phyloP scores from a whole-genome alignment of 2,329 filamentous ascomycete genomes.

The Pseudonectria buxi region DNA sequence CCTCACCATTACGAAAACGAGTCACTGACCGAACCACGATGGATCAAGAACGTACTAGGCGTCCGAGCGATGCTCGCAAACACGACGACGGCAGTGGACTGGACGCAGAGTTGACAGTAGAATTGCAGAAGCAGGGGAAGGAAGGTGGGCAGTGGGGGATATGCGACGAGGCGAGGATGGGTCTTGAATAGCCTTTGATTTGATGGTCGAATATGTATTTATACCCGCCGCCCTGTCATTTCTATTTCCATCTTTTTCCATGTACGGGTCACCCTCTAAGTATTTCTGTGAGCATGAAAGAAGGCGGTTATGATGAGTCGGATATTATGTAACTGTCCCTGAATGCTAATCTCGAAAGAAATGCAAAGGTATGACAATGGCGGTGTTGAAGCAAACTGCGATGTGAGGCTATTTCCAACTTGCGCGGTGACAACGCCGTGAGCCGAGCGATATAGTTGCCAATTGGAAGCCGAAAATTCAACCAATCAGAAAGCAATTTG shows the following conservation, averaged over 20 bases:
- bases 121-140: conserved; percentile 46
- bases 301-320: no score
- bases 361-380: no score
- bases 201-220: conserved; percentile 30
- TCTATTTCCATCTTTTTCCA: no score
- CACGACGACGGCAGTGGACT: conserved; percentile 36
- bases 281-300: no score
- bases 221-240: background rate
- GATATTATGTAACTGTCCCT: no score
- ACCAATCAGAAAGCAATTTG: no score
- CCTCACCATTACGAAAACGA: conserved; percentile 34
- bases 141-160: conserved; percentile 66
- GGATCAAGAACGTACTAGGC: conserved; percentile 31
- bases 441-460: background rate
- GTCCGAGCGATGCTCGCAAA: conserved; percentile 36
- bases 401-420: no score
- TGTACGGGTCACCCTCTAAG: no score
- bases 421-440: no score
- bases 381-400: no score
- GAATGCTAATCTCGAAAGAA: no score
- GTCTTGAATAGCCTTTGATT: conserved; percentile 46
- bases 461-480: background rate
- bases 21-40: conserved; percentile 29
- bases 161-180: conserved; percentile 79
- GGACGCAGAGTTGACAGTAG: conserved; percentile 40